A percentile compares a stretch with the other conserved stretches of the same genome.
Evolutionary conservation across 176 grass and related monocot species (phyloP).

Genomic region (Chrysopogon serrulatus): DNA sequence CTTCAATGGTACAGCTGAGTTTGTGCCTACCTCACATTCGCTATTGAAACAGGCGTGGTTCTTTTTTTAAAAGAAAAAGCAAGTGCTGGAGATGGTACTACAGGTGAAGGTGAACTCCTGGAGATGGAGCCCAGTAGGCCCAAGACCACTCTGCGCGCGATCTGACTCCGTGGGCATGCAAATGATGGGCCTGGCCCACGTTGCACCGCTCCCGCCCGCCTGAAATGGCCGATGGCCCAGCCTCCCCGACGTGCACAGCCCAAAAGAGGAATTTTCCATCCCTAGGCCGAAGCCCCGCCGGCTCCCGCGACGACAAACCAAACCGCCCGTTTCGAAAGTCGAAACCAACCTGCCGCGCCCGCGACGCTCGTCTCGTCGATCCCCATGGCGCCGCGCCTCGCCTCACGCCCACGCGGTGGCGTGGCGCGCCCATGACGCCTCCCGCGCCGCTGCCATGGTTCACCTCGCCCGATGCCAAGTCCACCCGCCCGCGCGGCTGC

Average conservation of each 20-base stretch:
- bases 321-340: not conserved
- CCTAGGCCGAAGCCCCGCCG: not conserved
- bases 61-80: too few relatives aligned
- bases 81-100: too few relatives aligned
- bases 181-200: not conserved
- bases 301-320: not conserved
- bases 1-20: too few relatives aligned
- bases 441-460: conserved; percentile 4
- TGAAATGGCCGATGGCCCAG: too few relatives aligned
- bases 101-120: too few relatives aligned
- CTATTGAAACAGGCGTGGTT: too few relatives aligned
- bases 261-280: not conserved
- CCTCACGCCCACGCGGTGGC: not conserved
- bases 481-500: not conserved
- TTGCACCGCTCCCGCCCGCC: not conserved
- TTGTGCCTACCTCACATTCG: too few relatives aligned
- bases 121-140: too few relatives aligned
- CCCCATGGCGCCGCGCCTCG: not conserved
- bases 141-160: not conserved
- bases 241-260: not conserved
- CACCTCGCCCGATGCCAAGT: not conserved
- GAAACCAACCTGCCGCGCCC: too few relatives aligned
- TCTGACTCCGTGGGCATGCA: not conserved
- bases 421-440: not conserved
- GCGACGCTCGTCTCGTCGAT: not conserved